A percentile compares a stretch with the other conserved stretches of the same genome.
Conservation (phyloP, 306 rosid species). For the Glycyrrhiza uralensis region DNA sequence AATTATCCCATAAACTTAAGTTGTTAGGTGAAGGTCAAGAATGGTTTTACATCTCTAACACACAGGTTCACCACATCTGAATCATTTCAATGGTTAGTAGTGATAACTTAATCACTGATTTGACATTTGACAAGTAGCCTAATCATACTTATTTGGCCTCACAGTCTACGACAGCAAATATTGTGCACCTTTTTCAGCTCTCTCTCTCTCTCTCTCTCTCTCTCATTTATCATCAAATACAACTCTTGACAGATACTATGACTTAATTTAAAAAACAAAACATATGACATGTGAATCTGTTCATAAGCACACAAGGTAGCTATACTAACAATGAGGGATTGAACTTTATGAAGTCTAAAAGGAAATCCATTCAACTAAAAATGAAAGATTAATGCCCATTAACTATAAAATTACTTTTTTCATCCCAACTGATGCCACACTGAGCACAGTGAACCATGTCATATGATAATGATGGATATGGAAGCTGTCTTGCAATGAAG, state of each 20-base stretch:
- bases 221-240: constrained; percentile 9
- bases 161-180: constrained; percentile 5
- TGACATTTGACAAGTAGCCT: constrained; percentile 12
- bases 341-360: neutral
- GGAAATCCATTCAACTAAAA: constrained; percentile 12
- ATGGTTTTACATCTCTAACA: neutral
- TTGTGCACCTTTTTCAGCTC: neutral
- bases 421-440: constrained; percentile 85
- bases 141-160: neutral
- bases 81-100: constrained; percentile 10
- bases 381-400: constrained; percentile 1
- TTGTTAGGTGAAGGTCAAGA: neutral
- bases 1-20: constrained; percentile 2
- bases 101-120: constrained; percentile 6
- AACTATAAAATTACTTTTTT: constrained; percentile 56
- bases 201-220: constrained; percentile 18
- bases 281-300: constrained; percentile 16
- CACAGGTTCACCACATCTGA: neutral
- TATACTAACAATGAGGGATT: constrained; percentile 8
- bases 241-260: constrained; percentile 14
- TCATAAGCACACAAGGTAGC: constrained; percentile 49
- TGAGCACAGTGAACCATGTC: constrained; percentile 98
- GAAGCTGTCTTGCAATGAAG: constrained; percentile 78
- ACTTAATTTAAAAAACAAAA: constrained; percentile 6
- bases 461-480: constrained; percentile 88